Evolutionary conservation across 2,329 filamentous ascomycete species (phyloP).

Genomic region (Verticillium dahliae): DNA sequence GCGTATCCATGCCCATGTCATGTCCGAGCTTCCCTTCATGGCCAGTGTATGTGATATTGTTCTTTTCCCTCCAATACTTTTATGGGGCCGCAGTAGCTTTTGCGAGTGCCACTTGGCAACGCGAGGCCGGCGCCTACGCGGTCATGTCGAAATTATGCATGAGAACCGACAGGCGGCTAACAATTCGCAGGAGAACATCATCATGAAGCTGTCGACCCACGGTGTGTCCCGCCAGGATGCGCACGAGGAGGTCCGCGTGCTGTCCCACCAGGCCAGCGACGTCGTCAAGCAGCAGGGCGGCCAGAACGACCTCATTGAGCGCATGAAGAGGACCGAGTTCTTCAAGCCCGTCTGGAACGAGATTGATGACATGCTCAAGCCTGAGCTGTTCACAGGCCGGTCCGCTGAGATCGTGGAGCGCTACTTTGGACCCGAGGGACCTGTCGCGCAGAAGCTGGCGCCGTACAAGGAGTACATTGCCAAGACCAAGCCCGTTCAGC

Average conservation of each 20-base stretch:
- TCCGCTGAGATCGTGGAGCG: slow-evolving; percentile 37
- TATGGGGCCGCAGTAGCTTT: too few species aligned
- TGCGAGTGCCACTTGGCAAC: too few species aligned
- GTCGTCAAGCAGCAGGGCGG: slow-evolving; percentile 43
- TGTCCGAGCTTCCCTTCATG: slow-evolving; percentile 83
- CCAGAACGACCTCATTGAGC: slow-evolving; percentile 41
- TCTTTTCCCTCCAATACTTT: neutral
- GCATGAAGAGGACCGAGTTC: slow-evolving; percentile 66
- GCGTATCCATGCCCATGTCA: slow-evolving; percentile 60
- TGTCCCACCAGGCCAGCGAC: slow-evolving; percentile 67
- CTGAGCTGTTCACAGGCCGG: slow-evolving; percentile 45
- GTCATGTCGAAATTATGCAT: too few species aligned
- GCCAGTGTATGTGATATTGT: slow-evolving; percentile 15
- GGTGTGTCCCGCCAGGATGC: slow-evolving; percentile 72
- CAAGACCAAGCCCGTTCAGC: slow-evolving; percentile 25
- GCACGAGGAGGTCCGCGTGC: slow-evolving; percentile 80
- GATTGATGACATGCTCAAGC: slow-evolving; percentile 60
- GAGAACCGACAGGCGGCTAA: neutral
- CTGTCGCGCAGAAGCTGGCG: slow-evolving; percentile 28
- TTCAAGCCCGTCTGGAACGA: slow-evolving; percentile 68
- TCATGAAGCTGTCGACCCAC: slow-evolving; percentile 69
- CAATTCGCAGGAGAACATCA: slow-evolving; percentile 46
- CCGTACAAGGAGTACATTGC: slow-evolving; percentile 29
- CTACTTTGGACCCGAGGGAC: slow-evolving; percentile 32
- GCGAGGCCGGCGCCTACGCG: too few species aligned